These are phyloP conservation scores for Groenewaldozyma salmanticensis DNA, from an alignment of 805 yeast genomes.

Conservation along the genomic window DNA sequence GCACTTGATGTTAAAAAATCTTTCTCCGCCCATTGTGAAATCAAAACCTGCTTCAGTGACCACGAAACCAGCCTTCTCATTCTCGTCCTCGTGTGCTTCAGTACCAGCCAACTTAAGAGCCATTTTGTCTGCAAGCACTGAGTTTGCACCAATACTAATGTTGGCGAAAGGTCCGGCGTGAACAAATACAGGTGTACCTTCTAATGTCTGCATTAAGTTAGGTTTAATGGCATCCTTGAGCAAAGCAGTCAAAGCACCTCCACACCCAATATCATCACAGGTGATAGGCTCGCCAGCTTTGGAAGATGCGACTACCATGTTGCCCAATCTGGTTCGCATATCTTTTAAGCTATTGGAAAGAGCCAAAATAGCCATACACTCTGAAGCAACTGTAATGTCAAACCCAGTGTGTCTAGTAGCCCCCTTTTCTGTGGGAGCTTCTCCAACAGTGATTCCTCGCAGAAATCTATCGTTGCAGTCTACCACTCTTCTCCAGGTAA, in stretches of 20 bases:
- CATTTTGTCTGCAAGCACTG: conserved; percentile 85
- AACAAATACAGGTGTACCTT: conserved; percentile 95
- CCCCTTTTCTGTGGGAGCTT: conserved; percentile 90
- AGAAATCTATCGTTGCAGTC: conserved; percentile 90
- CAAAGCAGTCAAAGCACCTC: conserved; percentile 91
- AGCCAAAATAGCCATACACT: conserved; percentile 93
- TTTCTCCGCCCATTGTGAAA: conserved; percentile 98
- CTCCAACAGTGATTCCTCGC: conserved; percentile 81
- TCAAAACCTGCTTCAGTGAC: conserved; percentile 98
- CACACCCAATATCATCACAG: conserved; percentile 89
- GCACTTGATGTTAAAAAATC: conserved; percentile 92
- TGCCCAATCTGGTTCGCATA: conserved; percentile 80
- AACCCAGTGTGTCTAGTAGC: conserved; percentile 80
- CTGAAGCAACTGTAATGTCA: conserved; percentile 94
- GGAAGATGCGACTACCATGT: conserved; percentile 80
- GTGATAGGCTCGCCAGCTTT: conserved; percentile 72
- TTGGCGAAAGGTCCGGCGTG: conserved; percentile 99
- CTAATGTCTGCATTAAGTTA: conserved; percentile 91
- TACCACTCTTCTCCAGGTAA: conserved; percentile 87
- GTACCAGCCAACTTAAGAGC: conserved; percentile 84
- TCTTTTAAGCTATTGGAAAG: conserved; percentile 68
- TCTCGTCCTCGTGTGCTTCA: conserved; percentile 32
- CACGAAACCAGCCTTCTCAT: conserved; percentile 56
- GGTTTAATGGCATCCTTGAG: conserved; percentile 96
- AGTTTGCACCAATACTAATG: conserved; percentile 93